These are phyloP conservation scores for Alternaria conjuncta DNA, from an alignment of 2,329 filamentous ascomycete genomes.

Conservation along the genomic window DNA sequence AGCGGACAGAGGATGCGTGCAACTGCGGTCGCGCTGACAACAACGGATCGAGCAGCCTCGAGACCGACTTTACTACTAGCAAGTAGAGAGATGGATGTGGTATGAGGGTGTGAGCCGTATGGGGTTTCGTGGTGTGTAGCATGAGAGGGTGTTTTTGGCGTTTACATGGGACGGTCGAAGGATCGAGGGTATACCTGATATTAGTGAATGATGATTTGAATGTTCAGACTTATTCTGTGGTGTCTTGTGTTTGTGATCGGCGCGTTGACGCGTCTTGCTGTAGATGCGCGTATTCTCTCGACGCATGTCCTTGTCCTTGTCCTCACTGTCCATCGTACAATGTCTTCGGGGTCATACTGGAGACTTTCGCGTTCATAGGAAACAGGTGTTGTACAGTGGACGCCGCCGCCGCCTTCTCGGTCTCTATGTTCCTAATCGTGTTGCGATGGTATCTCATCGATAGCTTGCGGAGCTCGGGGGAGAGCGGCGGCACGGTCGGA, in stretches of 20 bases:
- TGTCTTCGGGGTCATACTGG: not conserved
- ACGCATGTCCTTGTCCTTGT: not conserved
- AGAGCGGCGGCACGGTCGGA: not conserved
- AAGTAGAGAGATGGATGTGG: conserved; percentile 33
- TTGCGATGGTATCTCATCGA: not conserved
- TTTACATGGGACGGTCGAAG: not conserved
- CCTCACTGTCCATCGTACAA: too few species aligned
- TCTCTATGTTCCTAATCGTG: too few species aligned
- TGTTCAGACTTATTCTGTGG: not conserved
- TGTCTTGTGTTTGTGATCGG: not conserved
- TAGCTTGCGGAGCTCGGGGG: not conserved
- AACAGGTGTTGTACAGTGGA: too few species aligned
- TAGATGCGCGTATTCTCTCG: not conserved
- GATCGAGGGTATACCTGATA: not conserved
- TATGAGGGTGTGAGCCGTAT: not conserved
- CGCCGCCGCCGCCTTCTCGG: not conserved
- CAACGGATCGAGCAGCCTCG: conserved; percentile 67
- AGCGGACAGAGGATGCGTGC: conserved; percentile 69
- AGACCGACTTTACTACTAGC: conserved; percentile 88
- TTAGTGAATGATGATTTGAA: not conserved
- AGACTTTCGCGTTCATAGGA: not conserved
- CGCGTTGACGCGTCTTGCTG: not conserved
- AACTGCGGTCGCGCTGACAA: conserved; percentile 80
- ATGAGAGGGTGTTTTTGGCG: conserved; percentile 18
- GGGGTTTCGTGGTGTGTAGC: not conserved